A percentile compares a stretch with the other conserved stretches of the same genome.
Evolutionary conservation across 2,329 filamentous ascomycete species (phyloP).

Genomic region (Myriosclerotinia duriaeana): DNA sequence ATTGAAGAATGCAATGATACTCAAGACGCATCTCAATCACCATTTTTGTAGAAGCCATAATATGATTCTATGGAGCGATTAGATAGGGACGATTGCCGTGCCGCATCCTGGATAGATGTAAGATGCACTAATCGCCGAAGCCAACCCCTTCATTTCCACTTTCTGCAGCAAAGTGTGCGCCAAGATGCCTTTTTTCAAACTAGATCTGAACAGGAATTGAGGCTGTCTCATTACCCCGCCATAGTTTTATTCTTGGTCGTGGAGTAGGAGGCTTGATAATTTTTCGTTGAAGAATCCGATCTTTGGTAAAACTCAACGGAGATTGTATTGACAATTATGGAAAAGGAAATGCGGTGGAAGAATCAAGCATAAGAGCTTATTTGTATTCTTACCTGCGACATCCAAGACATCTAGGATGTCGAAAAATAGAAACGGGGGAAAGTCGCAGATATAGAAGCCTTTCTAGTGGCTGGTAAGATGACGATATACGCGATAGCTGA

Average conservation of each 20-base stretch:
- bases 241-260: not conserved
- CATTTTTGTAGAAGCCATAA: not conserved
- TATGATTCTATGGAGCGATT: not conserved
- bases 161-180: not conserved
- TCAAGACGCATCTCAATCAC: not conserved
- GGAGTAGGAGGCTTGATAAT: not conserved
- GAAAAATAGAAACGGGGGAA: not conserved
- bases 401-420: not conserved
- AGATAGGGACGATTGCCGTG: not conserved
- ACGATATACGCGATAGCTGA: not conserved
- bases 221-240: not conserved
- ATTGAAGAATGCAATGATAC: constrained; percentile 12
- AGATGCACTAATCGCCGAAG: not conserved
- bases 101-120: not conserved
- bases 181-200: not conserved
- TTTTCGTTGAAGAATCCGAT: not conserved
- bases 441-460: not conserved
- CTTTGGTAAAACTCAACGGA: not conserved
- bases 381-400: not conserved
- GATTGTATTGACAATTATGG: not conserved
- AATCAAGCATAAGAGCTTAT: not conserved
- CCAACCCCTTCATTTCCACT: constrained; percentile 1
- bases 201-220: not conserved
- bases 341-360: not conserved
- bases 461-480: not conserved